Conservation (phyloP, 345 rosid genomes). For the Boechera retrofracta region DNA sequence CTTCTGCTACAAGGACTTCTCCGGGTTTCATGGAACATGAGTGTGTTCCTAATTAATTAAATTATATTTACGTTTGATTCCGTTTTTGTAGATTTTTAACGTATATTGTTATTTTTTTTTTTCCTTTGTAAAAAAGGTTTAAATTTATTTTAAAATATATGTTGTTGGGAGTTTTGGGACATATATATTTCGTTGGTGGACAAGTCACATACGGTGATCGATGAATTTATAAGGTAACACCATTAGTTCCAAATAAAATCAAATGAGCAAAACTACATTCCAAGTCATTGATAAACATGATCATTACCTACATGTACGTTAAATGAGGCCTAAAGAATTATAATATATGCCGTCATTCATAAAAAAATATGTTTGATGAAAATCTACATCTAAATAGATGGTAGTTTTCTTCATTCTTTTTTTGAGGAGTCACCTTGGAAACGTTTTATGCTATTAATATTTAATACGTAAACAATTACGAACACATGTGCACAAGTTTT, state of each 20-base stretch:
- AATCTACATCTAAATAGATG: background rate
- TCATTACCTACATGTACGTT: background rate
- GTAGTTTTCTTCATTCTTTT: background rate
- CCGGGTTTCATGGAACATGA: constrained; percentile 72
- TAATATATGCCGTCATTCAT: background rate
- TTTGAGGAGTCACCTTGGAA: background rate
- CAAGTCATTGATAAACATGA: background rate
- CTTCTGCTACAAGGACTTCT: constrained; percentile 68
- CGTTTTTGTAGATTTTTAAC: background rate
- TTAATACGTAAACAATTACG: background rate
- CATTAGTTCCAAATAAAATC: background rate
- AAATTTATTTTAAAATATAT: background rate
- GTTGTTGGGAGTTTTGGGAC: constrained; percentile 1
- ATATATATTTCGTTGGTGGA: background rate
- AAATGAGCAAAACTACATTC: background rate
- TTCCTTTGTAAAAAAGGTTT: constrained; percentile 16
- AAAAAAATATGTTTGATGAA: background rate
- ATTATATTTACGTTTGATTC: constrained; percentile 2
- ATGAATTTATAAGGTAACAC: background rate
- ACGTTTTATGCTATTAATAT: background rate
- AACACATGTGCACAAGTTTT: background rate
- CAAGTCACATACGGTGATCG: background rate
- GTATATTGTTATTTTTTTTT: background rate
- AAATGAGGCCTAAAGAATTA: background rate
- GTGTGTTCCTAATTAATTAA: constrained; percentile 46